A percentile compares a stretch with the other conserved stretches of the same genome.
These are phyloP conservation scores for Diplogelasinospora grovesii DNA, from an alignment of 495 filamentous ascomycete genomes.

Conservation along the genomic window DNA sequence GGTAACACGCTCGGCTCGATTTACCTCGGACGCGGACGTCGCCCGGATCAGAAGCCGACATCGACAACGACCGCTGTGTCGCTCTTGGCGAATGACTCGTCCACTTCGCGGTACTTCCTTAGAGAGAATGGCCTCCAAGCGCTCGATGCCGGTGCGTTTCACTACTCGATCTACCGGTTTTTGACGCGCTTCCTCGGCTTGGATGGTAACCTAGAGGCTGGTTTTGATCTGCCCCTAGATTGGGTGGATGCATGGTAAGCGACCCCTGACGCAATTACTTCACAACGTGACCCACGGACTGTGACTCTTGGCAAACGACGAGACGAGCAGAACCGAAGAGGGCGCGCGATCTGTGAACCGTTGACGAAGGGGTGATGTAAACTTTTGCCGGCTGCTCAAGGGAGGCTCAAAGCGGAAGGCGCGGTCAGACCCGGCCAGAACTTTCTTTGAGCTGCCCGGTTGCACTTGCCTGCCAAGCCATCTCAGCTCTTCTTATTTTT, in stretches of 20 bases:
- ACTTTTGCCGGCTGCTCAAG: too few relatives aligned
- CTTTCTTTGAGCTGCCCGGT: too few relatives aligned
- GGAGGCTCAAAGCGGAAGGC: too few relatives aligned
- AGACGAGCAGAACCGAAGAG: too few relatives aligned
- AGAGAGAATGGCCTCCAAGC: constrained; percentile 49
- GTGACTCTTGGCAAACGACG: too few relatives aligned
- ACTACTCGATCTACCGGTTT: constrained; percentile 64
- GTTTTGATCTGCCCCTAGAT: constrained; percentile 49
- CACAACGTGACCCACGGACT: too few relatives aligned
- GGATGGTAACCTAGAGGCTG: constrained; percentile 55
- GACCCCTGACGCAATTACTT: too few relatives aligned
- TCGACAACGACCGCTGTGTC: neutral
- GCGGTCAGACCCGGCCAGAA: too few relatives aligned
- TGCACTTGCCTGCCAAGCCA: too few relatives aligned
- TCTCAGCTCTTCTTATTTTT: neutral
- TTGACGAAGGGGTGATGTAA: too few relatives aligned
- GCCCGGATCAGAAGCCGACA: neutral
- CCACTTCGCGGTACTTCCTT: constrained; percentile 29
- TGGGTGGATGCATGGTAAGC: constrained; percentile 56
- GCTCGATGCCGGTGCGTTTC: constrained; percentile 59
- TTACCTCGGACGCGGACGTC: constrained; percentile 53
- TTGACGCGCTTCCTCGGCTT: constrained; percentile 61
- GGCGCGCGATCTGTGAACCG: too few relatives aligned
- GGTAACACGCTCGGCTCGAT: constrained; percentile 58
- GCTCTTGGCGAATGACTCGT: constrained; percentile 34